A percentile compares a stretch with the other conserved stretches of the same genome.
These are phyloP conservation scores for Solanum sejunctum DNA, from an alignment of 257 asterid genomes.

Conservation along the genomic window DNA sequence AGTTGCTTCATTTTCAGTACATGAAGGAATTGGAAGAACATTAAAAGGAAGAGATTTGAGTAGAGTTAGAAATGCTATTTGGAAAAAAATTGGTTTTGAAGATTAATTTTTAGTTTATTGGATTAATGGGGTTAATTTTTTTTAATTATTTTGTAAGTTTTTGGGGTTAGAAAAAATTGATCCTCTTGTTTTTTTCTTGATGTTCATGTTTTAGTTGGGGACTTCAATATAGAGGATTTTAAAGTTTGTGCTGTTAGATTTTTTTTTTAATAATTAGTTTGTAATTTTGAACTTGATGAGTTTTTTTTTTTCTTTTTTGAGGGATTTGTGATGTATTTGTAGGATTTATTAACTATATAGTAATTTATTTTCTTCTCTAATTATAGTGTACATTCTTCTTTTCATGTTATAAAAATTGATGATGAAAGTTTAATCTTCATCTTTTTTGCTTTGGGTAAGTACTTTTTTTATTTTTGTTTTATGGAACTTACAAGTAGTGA, in stretches of 20 bases:
- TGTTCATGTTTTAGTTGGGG: constrained; percentile 5
- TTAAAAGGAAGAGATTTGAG: constrained; percentile 92
- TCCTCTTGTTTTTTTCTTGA: constrained; percentile 15
- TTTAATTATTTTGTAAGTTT: neutral
- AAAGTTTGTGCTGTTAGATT: neutral
- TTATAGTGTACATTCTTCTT: neutral
- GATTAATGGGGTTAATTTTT: neutral
- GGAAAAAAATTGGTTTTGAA: constrained; percentile 77
- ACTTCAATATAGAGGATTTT: constrained; percentile 19
- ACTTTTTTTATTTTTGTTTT: neutral
- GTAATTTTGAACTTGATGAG: neutral
- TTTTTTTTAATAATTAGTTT: neutral
- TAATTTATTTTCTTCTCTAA: neutral
- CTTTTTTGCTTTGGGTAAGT: neutral
- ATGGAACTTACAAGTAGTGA: neutral
- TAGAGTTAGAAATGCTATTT: constrained; percentile 76
- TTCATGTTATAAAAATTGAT: too few species aligned
- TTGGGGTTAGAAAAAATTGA: neutral
- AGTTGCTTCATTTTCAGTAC: constrained; percentile 70
- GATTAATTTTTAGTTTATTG: constrained; percentile 19
- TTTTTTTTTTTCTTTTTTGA: neutral
- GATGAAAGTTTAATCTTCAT: neutral
- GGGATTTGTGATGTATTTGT: neutral
- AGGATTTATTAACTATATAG: neutral
- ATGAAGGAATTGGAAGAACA: constrained; percentile 76